A percentile compares a stretch with the other conserved stretches of the same genome.
Evolutionary conservation across 768 basidiomycete species (phyloP).

Genomic region (Tylopilus plumbeoviolaceoides): DNA sequence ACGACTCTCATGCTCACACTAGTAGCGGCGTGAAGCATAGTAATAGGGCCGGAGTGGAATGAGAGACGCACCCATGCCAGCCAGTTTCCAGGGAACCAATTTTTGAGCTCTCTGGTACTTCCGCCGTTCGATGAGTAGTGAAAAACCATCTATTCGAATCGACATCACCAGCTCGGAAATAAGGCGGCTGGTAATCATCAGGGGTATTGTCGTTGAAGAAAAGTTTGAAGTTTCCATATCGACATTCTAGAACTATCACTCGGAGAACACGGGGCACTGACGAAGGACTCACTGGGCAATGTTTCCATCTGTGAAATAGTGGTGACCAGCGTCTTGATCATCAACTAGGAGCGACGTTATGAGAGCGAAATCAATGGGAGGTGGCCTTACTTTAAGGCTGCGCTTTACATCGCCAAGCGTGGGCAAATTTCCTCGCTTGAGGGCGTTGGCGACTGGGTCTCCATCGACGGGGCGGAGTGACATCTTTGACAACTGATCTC

Average conservation of each 20-base stretch:
- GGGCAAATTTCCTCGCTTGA: slow-evolving; percentile 56
- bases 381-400: slow-evolving; percentile 60
- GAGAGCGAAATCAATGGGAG: not conserved
- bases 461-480: slow-evolving; percentile 37
- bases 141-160: slow-evolving; percentile 78
- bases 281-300: slow-evolving; percentile 57
- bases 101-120: slow-evolving; percentile 70
- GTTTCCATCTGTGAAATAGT: slow-evolving; percentile 78
- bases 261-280: not conserved
- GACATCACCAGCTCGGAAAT: slow-evolving; percentile 68
- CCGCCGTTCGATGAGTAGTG: slow-evolving; percentile 68
- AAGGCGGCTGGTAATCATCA: slow-evolving; percentile 77
- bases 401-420: slow-evolving; percentile 79
- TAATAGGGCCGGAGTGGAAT: not conserved
- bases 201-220: slow-evolving; percentile 82
- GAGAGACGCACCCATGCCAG: slow-evolving; percentile 56
- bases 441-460: slow-evolving; percentile 61
- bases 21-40: not conserved
- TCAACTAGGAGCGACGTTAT: slow-evolving; percentile 39
- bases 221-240: slow-evolving; percentile 85
- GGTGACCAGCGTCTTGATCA: slow-evolving; percentile 74
- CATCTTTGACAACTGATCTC: slow-evolving; percentile 52
- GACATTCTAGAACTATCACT: slow-evolving; percentile 47
- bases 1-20: slow-evolving; percentile 71
- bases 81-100: slow-evolving; percentile 68